phyloP scores from a whole-genome alignment of 352 stramenopile genomes.

The Aphanomyces cochlioides region DNA sequence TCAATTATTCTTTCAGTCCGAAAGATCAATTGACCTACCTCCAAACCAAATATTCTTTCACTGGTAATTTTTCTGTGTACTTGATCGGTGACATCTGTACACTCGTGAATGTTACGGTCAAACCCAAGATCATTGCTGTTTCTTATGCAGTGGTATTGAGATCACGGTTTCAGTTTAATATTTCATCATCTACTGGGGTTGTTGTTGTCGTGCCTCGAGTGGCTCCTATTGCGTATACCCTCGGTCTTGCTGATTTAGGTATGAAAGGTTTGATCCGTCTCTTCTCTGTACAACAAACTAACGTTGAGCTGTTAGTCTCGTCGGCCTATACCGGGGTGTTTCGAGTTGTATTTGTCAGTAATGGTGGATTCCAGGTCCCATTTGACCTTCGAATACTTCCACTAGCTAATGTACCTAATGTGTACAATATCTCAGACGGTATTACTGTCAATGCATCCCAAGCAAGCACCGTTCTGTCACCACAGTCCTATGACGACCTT shows the following conservation, averaged over 20 bases:
- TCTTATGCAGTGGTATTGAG: neutral
- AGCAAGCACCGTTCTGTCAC: neutral
- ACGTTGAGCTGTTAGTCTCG: neutral
- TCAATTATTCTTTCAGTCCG: neutral
- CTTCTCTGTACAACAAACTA: neutral
- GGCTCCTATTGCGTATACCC: neutral
- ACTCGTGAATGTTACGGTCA: constrained; percentile 5
- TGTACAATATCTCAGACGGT: neutral
- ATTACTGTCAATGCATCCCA: neutral
- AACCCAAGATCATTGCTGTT: neutral
- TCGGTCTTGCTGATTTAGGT: neutral
- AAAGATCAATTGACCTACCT: neutral
- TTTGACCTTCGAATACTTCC: constrained; percentile 17
- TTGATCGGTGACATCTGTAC: constrained; percentile 3
- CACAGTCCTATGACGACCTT: neutral
- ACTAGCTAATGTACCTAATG: neutral
- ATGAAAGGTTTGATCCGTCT: neutral
- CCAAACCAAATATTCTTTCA: neutral
- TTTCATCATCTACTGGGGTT: neutral
- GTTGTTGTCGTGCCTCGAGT: neutral
- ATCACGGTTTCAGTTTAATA: neutral
- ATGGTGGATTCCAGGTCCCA: constrained; percentile 1
- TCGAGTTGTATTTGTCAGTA: neutral
- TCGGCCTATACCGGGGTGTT: neutral
- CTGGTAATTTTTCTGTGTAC: neutral